Evolutionary conservation across 257 asterid species (phyloP), one percentile per base, ranked within the genome.

Genomic region (Nicotiana paniculata): DNA sequence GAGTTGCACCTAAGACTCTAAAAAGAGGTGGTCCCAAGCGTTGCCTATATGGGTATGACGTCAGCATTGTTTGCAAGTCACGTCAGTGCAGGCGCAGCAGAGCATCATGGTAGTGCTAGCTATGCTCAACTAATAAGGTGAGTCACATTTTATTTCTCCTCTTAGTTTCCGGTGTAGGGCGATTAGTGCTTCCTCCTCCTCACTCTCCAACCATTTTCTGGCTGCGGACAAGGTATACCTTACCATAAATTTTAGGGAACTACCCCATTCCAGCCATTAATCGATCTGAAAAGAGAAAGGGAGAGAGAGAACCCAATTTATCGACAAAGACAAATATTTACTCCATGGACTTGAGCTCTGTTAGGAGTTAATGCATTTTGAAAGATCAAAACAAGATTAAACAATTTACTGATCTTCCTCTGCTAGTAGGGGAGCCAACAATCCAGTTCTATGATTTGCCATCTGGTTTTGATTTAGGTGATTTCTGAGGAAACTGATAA

Each of bases 391-490:
- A 76, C 72, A 82, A 9, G 16, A 84, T 57, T 62, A 80, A 43
- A 64, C 70, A 18, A 67, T 81, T 63, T 77, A 82, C 77, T 81
- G 83, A 79, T 59, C 59, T 64, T 63, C 87, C 85, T 70, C 84
- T 85, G 79, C 75, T 83, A 53, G 83, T 81, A 13, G 13, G 39
- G 51, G 35, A 66, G 64, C 83, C n/a, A 72, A 81, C 59, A 30
- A 59, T 66, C 90, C 74, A 37, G 63, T 79, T 64, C 87, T 91
- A 92, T 8, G 87, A 82, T 90, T 91, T 92, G 74, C 90, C 88
- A 57, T 87, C 12, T 43, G 51, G 51, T 2, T 43, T 88, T 61
- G 95, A 92, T 75, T 95, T 91, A 11, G 98, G 99, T 6, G 99
- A 95, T 83, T 90, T 89, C 5, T 86, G 91, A 8, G 89, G 91